Evolutionary conservation across 129 eudicot species (phyloP).

Genomic region (Artemisia argyi): DNA sequence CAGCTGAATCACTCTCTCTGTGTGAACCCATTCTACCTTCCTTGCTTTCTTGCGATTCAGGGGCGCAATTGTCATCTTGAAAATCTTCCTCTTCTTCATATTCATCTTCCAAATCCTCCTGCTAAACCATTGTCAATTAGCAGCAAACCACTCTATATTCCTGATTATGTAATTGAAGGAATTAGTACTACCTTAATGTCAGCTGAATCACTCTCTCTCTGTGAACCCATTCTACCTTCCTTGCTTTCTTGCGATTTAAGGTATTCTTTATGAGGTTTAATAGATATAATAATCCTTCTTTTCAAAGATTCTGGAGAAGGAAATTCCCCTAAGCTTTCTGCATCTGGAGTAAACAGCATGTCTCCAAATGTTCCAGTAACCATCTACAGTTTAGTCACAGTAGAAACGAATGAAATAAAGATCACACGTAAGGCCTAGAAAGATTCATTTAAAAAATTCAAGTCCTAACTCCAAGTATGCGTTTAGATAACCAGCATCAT

Average conservation of each 20-base stretch:
- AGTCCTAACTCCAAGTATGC: no score
- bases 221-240: constrained; percentile 30
- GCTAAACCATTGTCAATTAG: constrained; percentile 29
- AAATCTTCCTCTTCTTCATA: constrained; percentile 52
- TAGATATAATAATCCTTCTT: constrained; percentile 63
- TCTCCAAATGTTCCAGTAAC: constrained; percentile 78
- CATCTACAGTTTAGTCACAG: constrained; percentile 43
- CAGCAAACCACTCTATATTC: neutral
- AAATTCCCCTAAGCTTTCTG: constrained; percentile 58
- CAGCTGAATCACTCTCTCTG: no score
- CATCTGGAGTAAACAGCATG: constrained; percentile 55
- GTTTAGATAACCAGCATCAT: no score
- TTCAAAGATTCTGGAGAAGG: constrained; percentile 76
- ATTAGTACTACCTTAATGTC: constrained; percentile 75
- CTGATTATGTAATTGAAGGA: constrained; percentile 32
- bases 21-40: no score
- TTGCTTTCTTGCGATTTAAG: constrained; percentile 49
- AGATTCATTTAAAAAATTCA: no score
- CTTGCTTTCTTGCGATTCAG: no score
- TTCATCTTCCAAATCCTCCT: constrained; percentile 46
- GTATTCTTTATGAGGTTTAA: constrained; percentile 89
- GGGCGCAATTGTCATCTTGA: constrained; percentile 50
- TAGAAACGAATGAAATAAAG: neutral
- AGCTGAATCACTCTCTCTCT: constrained; percentile 42
- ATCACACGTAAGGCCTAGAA: neutral